Evolutionary conservation across 2,329 filamentous ascomycete species (phyloP).

Genomic region (Alternaria alternata): DNA sequence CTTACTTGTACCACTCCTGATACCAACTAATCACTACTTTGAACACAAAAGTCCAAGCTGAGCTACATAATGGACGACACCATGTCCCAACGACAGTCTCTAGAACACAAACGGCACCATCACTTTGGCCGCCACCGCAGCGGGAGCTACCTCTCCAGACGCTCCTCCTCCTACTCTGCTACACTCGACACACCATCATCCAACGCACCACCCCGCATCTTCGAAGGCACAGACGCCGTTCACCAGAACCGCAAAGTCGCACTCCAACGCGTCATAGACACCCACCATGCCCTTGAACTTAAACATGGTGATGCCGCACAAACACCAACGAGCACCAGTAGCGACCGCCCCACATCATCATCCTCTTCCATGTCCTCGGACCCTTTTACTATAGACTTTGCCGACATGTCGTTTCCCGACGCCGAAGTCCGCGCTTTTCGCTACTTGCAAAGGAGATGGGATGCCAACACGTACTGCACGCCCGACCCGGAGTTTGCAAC

Average conservation of each 20-base stretch:
- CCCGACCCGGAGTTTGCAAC: conserved; percentile 28
- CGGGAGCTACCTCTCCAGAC: conserved; percentile 9
- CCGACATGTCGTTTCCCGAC: conserved; percentile 21
- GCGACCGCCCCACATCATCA: conserved; percentile 8
- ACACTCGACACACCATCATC: background rate
- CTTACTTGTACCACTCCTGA: background rate
- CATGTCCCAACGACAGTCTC: conserved; percentile 14
- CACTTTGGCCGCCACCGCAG: conserved; percentile 19
- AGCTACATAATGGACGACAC: background rate
- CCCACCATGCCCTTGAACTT: conserved; percentile 25
- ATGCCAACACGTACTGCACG: conserved; percentile 12
- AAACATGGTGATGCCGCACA: conserved; percentile 7
- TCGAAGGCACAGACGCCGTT: conserved; percentile 29
- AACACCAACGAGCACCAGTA: conserved; percentile 13
- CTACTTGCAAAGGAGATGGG: conserved; percentile 34
- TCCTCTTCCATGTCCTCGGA: conserved; percentile 21
- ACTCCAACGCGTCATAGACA: conserved; percentile 25
- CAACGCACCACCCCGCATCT: conserved; percentile 5
- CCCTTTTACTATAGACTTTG: conserved; percentile 23
- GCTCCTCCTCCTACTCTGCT: background rate
- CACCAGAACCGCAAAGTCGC: conserved; percentile 24
- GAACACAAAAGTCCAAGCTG: background rate
- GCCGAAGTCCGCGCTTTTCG: conserved; percentile 33
- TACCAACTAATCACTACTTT: background rate
- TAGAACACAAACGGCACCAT: conserved; percentile 15